Base-by-base conservation (phyloP, 495 filamentous ascomycete genomes). In the Lichenothelia convexa region DNA sequence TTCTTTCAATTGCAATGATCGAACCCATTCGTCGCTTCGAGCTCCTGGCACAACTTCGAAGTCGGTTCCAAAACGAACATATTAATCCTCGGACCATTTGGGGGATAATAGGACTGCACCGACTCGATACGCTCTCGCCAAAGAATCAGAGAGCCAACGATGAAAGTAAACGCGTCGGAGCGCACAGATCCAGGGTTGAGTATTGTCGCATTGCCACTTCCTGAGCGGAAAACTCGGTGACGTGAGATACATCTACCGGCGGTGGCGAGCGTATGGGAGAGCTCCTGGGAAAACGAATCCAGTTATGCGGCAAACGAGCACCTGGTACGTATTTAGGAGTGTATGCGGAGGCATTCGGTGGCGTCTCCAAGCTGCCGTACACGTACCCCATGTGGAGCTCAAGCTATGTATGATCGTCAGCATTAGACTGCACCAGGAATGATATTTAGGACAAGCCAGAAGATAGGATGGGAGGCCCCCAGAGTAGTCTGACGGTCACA, bases 351-450 rank as follows among this genome's bases (percentile, higher is more conserved):
- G 53, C 54, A 33, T 48, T 45, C 2, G 23, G 8, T 3, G 56
- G 56, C 11, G 48, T 51, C n/a, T 44, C 21, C 1, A 11, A 13
- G 21, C 49, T 44, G 0, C 55, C 57, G 34, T 60, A 56, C 0
- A 57, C 34, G 23, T 58, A 60, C n/a, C 54, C 54, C 22, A 60
- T 54, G 29, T 60, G 57, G 0, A 60, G 42, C 1, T 49, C 44
- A 7, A 57, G 47, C 35, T 38, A 23, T 12, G 8, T 12, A n/a
- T 31, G 15, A 18, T 38, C 18, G 24, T 27, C 24, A 27, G 24
- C 13, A 27, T 13, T 27, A 27, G 24, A 27, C 24, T 7, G 7
- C 13, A 27, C 7, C 13, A 13, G 24, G 7, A 27, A 7, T 27
- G 24, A n/a, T n/a, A n/a, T n/a, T n/a, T n/a, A n/a, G n/a, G n/a